These are phyloP conservation scores for Penicillium turbatum DNA, from an alignment of 495 filamentous ascomycete genomes.

Conservation along the genomic window DNA sequence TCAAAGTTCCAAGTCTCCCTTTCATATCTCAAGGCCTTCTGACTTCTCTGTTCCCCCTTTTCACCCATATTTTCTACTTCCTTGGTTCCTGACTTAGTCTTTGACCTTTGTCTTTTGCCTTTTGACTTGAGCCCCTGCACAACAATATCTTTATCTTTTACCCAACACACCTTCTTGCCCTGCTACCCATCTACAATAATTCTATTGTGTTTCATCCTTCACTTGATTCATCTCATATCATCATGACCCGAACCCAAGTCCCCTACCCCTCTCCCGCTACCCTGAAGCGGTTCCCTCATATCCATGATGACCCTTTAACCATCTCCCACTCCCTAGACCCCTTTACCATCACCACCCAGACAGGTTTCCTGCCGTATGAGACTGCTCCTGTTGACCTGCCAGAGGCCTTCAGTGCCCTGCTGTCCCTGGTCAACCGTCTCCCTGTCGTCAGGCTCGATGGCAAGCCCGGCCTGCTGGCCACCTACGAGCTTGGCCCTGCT, in stretches of 20 bases:
- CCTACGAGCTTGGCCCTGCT: conserved; percentile 62
- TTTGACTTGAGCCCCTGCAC: conserved; percentile 21
- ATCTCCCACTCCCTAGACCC: conserved; percentile 56
- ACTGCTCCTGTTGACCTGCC: conserved; percentile 47
- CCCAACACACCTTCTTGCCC: not conserved
- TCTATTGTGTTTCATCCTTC: not conserved
- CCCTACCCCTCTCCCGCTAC: conserved; percentile 33
- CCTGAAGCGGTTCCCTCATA: conserved; percentile 52
- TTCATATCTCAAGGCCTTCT: conserved; percentile 10
- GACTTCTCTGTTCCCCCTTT: conserved; percentile 11
- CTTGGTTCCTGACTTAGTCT: conserved; percentile 34
- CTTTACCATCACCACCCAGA: conserved; percentile 82
- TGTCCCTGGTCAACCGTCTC: conserved; percentile 66
- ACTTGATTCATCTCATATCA: conserved; percentile 4
- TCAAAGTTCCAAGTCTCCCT: conserved; percentile 15
- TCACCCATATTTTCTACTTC: conserved; percentile 14
- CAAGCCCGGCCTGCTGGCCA: conserved; percentile 70
- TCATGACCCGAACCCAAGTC: conserved; percentile 32
- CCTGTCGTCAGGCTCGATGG: conserved; percentile 68
- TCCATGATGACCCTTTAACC: conserved; percentile 52
- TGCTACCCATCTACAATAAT: not conserved
- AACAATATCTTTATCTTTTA: conserved; percentile 37
- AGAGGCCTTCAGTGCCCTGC: conserved; percentile 61
- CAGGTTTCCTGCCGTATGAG: conserved; percentile 62
- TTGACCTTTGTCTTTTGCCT: conserved; percentile 10